Base-by-base conservation (phyloP, 164 flowering plant species). In the Tinospora cordifolia region DNA sequence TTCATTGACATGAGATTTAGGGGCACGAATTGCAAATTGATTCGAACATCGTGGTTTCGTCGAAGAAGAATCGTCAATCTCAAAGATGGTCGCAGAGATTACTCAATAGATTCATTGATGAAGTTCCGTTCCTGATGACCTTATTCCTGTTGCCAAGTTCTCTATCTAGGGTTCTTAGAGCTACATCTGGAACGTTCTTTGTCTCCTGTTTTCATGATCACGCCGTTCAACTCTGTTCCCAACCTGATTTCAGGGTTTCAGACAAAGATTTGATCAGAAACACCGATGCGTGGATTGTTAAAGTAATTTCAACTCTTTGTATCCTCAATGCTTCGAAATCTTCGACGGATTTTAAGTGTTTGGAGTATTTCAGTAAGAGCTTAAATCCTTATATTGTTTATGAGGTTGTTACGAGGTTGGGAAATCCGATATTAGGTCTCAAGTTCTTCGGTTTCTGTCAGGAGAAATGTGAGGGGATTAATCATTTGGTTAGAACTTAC, bases 391-490 rank as follows among this genome's bases (percentile, higher is more conserved):
- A 68, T 3, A 72, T 85, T 63, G 90, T 87, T 30, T 81, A 77
- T 63, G 79, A 78, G 62, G 89, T 84, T 26, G 72, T 88, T 71
- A 71, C 63, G 47, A 40, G 82, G 39, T 73, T 88, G n/a, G 75
- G 69, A 1, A 47, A 79, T 59, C 87, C 88, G 0, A 67, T 44
- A 58, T 66, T 83, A 34, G 88, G 81, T 7, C 78, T 88, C 36
- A 72, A 75, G 47, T 88, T 90, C 67, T 85, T 89, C 65, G 77
- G 84, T 57, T 82, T 78, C 68, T 76, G 84, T 64, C 76, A 87
- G 57, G 51, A 71, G 25, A 77, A 69, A 63, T 68, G 88, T 78
- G 75, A 75, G 54, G 75, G 73, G 57, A 21, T 90, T 15, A 54
- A 58, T 60, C 93, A 86, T 77, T 75, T 75, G 13, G 60, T 75